These are phyloP conservation scores for Fusarium piperis DNA, from an alignment of 2,329 filamentous ascomycete genomes.

Conservation along the genomic window DNA sequence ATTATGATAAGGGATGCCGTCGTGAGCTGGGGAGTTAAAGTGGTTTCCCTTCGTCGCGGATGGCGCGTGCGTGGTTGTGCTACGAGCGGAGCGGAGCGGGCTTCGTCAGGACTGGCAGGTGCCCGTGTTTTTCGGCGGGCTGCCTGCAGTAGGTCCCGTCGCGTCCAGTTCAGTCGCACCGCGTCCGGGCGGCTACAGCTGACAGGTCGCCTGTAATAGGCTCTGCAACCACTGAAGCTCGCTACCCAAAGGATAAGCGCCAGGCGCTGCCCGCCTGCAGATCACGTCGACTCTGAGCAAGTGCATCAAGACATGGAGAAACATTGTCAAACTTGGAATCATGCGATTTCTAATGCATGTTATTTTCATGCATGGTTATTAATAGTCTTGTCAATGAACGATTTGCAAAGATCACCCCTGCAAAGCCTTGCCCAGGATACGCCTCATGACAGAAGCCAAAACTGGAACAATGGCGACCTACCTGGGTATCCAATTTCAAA, in stretches of 20 bases:
- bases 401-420: not conserved
- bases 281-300: not conserved
- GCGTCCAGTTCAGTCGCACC: constrained; percentile 1
- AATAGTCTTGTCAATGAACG: not conserved
- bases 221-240: not conserved
- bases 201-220: not conserved
- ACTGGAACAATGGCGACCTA: not conserved
- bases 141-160: not conserved
- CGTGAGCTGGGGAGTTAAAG: constrained; percentile 24
- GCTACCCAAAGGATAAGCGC: not conserved
- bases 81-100: not conserved
- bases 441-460: not conserved
- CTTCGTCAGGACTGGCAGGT: constrained; percentile 3
- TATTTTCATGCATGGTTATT: not conserved
- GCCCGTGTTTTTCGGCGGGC: not conserved
- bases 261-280: not conserved
- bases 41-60: constrained; percentile 11
- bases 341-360: not conserved
- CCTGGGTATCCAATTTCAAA: not conserved
- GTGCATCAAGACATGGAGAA: not conserved
- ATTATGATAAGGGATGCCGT: constrained; percentile 15
- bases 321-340: not conserved
- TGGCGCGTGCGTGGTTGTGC: constrained; percentile 18
- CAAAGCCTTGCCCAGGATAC: not conserved
- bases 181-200: constrained; percentile 15